phyloP scores from a whole-genome alignment of 139 green algal genomes.

The Chlorokybus atmophyticus region DNA sequence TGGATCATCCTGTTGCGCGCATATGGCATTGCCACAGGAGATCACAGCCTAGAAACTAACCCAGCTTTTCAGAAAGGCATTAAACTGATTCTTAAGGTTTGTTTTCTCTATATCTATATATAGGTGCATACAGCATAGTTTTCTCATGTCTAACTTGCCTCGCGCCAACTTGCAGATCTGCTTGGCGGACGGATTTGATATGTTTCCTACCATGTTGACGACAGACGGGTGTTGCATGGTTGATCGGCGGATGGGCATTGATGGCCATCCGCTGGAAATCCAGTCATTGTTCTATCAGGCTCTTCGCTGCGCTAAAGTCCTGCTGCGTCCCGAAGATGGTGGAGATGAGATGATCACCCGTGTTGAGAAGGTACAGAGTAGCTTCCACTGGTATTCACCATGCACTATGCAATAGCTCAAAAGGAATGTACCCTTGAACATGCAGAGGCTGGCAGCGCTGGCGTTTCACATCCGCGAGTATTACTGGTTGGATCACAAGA shows the following conservation, averaged over 20 bases:
- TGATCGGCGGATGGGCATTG: constrained; percentile 29
- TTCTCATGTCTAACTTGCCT: too few species aligned
- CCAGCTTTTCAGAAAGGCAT: constrained; percentile 22
- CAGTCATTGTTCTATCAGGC: constrained; percentile 24
- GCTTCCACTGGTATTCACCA: too few species aligned
- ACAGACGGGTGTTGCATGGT: constrained; percentile 28
- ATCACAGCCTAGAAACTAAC: constrained; percentile 11
- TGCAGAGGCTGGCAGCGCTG: background rate
- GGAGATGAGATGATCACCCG: too few species aligned
- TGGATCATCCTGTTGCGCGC: constrained; percentile 25
- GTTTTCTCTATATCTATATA: background rate
- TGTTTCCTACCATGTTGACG: constrained; percentile 23
- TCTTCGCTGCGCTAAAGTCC: too few species aligned
- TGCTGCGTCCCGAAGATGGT: too few species aligned
- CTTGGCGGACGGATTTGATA: constrained; percentile 26
- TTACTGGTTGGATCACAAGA: constrained; percentile 19
- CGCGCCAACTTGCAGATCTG: background rate
- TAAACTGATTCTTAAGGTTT: constrained; percentile 22
- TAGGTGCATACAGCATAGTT: background rate
- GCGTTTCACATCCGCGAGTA: background rate
- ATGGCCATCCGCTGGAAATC: constrained; percentile 27
- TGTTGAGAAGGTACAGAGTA: too few species aligned
- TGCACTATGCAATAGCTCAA: too few species aligned
- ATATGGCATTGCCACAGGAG: constrained; percentile 15
- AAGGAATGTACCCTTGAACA: background rate